phyloP scores from a whole-genome alignment of 192 early-diverging fungal genomes.

The Umbelopsis vinacea region DNA sequence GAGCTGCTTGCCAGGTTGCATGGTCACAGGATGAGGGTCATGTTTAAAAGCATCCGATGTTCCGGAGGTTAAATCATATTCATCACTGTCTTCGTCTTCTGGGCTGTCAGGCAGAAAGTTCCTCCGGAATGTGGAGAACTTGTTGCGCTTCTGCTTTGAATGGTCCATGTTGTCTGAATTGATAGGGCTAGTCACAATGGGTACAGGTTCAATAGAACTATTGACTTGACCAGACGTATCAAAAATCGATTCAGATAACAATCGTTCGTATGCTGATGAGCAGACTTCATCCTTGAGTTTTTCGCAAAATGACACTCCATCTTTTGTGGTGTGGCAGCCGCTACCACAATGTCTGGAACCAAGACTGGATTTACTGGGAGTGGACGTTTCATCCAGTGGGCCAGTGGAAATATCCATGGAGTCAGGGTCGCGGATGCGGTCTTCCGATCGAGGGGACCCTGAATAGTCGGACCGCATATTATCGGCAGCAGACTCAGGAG shows the following conservation, averaged over 20 bases:
- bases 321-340: constrained; percentile 18
- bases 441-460: neutral
- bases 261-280: constrained; percentile 31
- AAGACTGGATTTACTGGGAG: neutral
- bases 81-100: neutral
- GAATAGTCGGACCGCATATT: neutral
- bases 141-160: neutral
- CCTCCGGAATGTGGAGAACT: constrained; percentile 2
- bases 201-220: constrained; percentile 25
- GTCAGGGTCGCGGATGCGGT: neutral
- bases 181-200: constrained; percentile 29
- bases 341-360: neutral
- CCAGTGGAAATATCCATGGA: neutral
- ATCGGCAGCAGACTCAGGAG: neutral
- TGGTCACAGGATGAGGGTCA: constrained; percentile 2
- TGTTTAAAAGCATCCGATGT: constrained; percentile 3
- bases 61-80: constrained; percentile 15
- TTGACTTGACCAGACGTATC: constrained; percentile 32
- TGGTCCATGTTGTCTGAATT: neutral
- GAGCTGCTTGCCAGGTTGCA: constrained; percentile 10
- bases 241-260: constrained; percentile 37
- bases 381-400: neutral
- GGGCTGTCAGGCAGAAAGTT: neutral
- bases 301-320: constrained; percentile 39
- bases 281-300: constrained; percentile 40